Base-by-base conservation (phyloP, 768 basidiomycete species). In the Suillus paluster region DNA sequence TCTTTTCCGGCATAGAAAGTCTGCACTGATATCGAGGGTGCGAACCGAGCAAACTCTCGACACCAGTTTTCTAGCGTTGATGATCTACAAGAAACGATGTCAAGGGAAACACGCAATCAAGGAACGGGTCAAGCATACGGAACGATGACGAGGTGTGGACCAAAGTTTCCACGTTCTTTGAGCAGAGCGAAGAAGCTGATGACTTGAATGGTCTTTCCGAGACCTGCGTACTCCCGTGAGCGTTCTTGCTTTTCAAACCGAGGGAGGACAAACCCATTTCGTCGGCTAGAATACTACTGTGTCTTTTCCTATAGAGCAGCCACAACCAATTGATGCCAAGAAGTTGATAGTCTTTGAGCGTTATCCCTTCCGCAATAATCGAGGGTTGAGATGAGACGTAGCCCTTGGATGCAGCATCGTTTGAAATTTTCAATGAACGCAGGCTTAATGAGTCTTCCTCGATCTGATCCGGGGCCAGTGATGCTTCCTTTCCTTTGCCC, bases 61-160 rank as follows among this genome's bases (percentile, higher is more conserved):
- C 94, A 92, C 97, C 97, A 99, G 70, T 99, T 99, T 75, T 99
- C 97, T 27, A 99, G 79, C 0, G 96, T 98, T 4, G 97, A 99
- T 4, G 97, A 94, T 34, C 94, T 96, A 60, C 64, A 11, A 59
- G 12, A 45, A 8, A 44, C 14, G 14, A 57, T 46, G 27, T 63
- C 61, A 58, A 21, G 44, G 42, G 38, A 46, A 45, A 25, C 25
- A 30, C 11, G 21, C 19, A 30, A 48, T 21, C 48, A 3, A 23
- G 49, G 44, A 34, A 27, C 27, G 38, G n/a, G 33, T 12, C 44
- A 53, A 38, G 86, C 95, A 67, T 78, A 98, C 90, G 97, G 97
- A 11, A 99, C 97, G 67, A 99, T 87, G 56, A 99, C 83, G 33
- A 99, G 86, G 77, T 98, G 95, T 15, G 96, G 95, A 0, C 95